Evolutionary conservation across 805 yeast genomes (phyloP), one percentile per base, ranked within the genome.

Genomic region (Allodekkera sacchari): DNA sequence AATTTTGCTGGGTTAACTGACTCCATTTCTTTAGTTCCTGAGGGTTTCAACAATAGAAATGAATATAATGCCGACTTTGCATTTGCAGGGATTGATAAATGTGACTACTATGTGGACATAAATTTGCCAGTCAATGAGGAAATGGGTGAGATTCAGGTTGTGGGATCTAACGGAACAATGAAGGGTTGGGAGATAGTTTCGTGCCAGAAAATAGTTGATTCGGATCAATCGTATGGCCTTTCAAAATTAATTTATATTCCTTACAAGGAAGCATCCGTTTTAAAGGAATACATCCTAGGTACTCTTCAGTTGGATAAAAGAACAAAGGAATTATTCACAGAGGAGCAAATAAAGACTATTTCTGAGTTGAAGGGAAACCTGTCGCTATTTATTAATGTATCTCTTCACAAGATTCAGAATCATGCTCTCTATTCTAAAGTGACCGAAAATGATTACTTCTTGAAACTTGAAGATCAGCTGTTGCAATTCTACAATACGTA

Each of bases 21-120:
- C 3, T 40, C 63, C 0, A 68, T 82, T 0, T 64, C 80, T 15
- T 38, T 43, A 1, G 45, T 66, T 1, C 92, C 94, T 1, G 29
- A 41, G 1, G 71, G 77, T 4, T 82, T 84, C 85, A 88, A 89
- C 50, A 78, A 85, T 45, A 58, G 63, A 43, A 88, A 89, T 50
- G 36, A 56, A 27, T 85, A 74, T 46, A 87, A 83, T 29, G 55
- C 61, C 2, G 69, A 68, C 8, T 77, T 79, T 41, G 56, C 83
- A 4, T 54, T 64, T 7, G 51, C 59, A 2, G 12, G 10, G 14
- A 53, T 74, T 20, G 57, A 54, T 0, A 41, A 57, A 6, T 88
- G 97, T 57, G 77, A 80, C 39, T 87, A 68, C 45, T 71, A 72
- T 34, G 59, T 88, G 25, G 96, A 88, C 53, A 66, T 78, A 25